phyloP scores from a whole-genome alignment of 1,139 yeast genomes.

The Taphrina communis region DNA sequence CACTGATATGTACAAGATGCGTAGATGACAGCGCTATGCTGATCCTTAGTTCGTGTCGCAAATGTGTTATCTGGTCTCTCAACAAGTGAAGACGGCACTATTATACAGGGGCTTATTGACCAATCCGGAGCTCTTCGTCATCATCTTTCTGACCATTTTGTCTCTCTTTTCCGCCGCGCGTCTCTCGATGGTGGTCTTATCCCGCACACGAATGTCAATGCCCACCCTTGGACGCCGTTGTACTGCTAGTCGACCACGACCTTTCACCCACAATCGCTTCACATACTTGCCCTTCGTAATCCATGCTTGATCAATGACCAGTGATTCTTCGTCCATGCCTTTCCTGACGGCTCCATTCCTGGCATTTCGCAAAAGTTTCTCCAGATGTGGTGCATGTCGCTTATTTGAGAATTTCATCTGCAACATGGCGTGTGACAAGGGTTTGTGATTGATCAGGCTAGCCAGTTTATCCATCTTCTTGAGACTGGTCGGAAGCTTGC shows the following conservation, averaged over 20 bases:
- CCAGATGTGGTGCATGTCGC: slow-evolving; percentile 41
- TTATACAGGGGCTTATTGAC: slow-evolving; percentile 29
- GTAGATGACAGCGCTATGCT: not conserved
- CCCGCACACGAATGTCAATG: slow-evolving; percentile 41
- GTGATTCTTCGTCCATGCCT: slow-evolving; percentile 39
- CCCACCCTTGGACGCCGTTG: slow-evolving; percentile 42
- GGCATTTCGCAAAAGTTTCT: slow-evolving; percentile 39
- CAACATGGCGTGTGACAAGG: slow-evolving; percentile 42
- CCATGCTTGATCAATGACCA: slow-evolving; percentile 44
- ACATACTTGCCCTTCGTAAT: slow-evolving; percentile 43
- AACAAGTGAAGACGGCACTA: slow-evolving; percentile 34
- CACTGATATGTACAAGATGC: no score
- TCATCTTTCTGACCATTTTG: slow-evolving; percentile 28
- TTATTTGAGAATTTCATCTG: slow-evolving; percentile 44
- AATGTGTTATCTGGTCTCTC: not conserved
- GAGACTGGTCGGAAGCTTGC: slow-evolving; percentile 41
- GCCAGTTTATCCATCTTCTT: slow-evolving; percentile 43
- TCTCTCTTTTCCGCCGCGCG: slow-evolving; percentile 37
- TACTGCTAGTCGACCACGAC: slow-evolving; percentile 43
- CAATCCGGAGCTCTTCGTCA: slow-evolving; percentile 10
- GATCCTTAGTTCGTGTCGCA: not conserved
- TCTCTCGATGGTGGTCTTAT: slow-evolving; percentile 39
- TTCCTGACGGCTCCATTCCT: slow-evolving; percentile 39
- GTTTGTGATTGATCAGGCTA: slow-evolving; percentile 43
- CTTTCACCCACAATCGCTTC: slow-evolving; percentile 41